These are phyloP conservation scores for Mortierella sp. DNA, from an alignment of 371 early-diverging fungal species.

Conservation along the genomic window DNA sequence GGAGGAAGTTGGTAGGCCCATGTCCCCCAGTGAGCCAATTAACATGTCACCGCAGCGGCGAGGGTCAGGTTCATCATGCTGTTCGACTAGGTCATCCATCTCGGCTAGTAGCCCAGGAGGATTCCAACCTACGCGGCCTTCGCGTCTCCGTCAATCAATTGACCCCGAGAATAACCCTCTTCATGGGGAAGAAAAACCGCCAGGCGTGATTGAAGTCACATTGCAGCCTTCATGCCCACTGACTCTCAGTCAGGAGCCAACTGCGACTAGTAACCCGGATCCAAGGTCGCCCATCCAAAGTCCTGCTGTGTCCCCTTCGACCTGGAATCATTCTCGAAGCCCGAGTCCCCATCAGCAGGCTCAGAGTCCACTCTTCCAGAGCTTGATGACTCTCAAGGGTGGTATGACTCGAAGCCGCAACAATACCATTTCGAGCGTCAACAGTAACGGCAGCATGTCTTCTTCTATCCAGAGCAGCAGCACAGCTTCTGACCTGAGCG, in stretches of 20 bases:
- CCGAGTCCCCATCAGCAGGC: too few relatives aligned
- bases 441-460: slow-evolving; percentile 10
- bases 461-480: not conserved
- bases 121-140: slow-evolving; percentile 31
- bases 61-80: not conserved
- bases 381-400: slow-evolving; percentile 14
- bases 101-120: slow-evolving; percentile 2
- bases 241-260: not conserved
- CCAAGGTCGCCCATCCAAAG: not conserved
- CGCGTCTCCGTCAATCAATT: slow-evolving; percentile 29
- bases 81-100: slow-evolving; percentile 3
- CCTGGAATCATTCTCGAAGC: too few relatives aligned
- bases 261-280: not conserved
- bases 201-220: not conserved
- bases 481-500: too few relatives aligned
- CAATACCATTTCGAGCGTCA: slow-evolving; percentile 22
- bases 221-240: not conserved
- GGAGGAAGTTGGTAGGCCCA: too few relatives aligned
- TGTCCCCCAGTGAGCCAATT: too few relatives aligned
- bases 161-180: slow-evolving; percentile 2
- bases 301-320: too few relatives aligned
- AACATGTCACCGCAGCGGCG: slow-evolving; percentile 2
- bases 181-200: not conserved
- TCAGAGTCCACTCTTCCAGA: slow-evolving; percentile 37
- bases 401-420: slow-evolving; percentile 22